Base-by-base conservation (phyloP, 179 eudicot species). In the Silene vulgaris region DNA sequence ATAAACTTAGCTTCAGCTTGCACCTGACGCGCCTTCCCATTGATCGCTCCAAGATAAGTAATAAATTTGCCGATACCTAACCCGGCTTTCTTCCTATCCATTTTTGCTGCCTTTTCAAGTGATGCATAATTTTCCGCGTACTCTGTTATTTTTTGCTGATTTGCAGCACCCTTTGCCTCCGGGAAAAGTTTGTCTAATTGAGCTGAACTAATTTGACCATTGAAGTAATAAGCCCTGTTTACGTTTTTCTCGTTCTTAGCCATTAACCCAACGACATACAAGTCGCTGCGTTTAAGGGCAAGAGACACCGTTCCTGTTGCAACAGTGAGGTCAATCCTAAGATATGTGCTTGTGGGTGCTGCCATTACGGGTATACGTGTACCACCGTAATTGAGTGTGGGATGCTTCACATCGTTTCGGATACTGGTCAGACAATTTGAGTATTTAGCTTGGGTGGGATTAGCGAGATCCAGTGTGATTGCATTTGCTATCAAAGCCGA, bases 61-160 rank as follows among this genome's bases (percentile, higher is more conserved):
- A 20, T 8, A 23, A 69, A 35, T 11, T 69, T 69, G 3, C 14
- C 19, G n/a, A 69, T 45, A 19, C 73, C 73, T 29, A 29, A 29
- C 60, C 73, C 56, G 5, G 11, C 60, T 9, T 45, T 7, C 8
- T 48, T 45, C 45, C 73, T 20, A 5, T 0, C 21, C 4, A 3
- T 9, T 45, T 7, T 8, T 0, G 73, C 73, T 11, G 29, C n/a
- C 9, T 2, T 21, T 43, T 69, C 56, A 11, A 69, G 20, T 43
- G 29, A 9, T 6, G 14, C n/a, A 6, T 69, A 69, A 8, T 7
- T 69, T 69, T 69, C 73, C 1, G n/a, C 9, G 57, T 69, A 69
- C 73, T 69, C 73, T 3, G 45, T 65, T 43, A 74, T 74, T 14
- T 2, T 8, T 13, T 37, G 19, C 1, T 48, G 76, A 62, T 74